A percentile compares a stretch with the other conserved stretches of the same genome.
These are phyloP conservation scores for Ciborinia camelliae DNA, from an alignment of 2,329 filamentous ascomycete species.

Conservation along the genomic window DNA sequence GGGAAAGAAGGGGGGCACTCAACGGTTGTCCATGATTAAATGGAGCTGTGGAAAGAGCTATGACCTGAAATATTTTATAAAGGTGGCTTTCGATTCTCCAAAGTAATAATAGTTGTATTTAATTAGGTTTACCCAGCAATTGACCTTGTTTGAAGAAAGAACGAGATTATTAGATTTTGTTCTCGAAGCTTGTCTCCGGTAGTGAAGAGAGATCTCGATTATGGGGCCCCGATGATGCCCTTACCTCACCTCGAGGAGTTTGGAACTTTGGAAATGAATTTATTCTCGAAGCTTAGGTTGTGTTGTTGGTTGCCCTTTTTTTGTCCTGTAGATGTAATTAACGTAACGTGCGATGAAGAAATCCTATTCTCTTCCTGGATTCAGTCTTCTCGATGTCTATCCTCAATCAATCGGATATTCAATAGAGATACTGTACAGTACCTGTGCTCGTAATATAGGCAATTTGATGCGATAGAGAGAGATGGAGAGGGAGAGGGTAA, in stretches of 20 bases:
- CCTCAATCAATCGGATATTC: too few species aligned
- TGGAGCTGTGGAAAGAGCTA: constrained; percentile 10
- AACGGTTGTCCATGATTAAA: constrained; percentile 18
- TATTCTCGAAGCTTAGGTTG: neutral
- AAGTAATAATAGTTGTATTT: neutral
- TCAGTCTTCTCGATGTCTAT: too few species aligned
- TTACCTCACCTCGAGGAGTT: neutral
- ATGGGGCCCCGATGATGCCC: neutral
- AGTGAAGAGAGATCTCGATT: neutral
- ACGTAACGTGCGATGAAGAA: neutral
- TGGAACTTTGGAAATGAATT: neutral
- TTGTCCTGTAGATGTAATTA: neutral
- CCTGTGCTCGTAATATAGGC: too few species aligned
- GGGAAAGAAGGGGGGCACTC: constrained; percentile 6
- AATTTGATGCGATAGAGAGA: too few species aligned
- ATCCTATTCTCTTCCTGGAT: neutral
- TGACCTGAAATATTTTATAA: constrained; percentile 2
- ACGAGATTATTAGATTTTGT: neutral
- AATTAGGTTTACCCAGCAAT: neutral
- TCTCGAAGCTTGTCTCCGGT: neutral
- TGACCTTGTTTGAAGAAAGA: neutral
- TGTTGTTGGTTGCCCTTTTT: too few species aligned
- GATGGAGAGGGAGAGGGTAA: too few species aligned
- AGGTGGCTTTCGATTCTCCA: neutral
- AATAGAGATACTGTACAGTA: too few species aligned